Evolutionary conservation across 306 rosid species (phyloP).

Genomic region (Begonia fuchsioides): DNA sequence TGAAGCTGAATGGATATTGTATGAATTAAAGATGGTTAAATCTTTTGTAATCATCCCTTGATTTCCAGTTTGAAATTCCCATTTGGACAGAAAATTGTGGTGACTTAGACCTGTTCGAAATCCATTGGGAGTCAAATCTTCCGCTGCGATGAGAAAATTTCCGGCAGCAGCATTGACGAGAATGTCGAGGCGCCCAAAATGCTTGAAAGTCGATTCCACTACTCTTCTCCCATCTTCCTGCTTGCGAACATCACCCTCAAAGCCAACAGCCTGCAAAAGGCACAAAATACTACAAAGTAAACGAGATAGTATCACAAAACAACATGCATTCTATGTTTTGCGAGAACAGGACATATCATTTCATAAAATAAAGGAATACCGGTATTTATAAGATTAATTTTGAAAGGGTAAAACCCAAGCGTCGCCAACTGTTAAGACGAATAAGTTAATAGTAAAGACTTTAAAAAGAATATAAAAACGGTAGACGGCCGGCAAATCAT

Average conservation of each 20-base stretch:
- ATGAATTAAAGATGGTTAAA: too few relatives aligned
- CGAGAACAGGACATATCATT: neutral
- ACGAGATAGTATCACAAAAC: too few relatives aligned
- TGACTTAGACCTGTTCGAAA: constrained; percentile 62
- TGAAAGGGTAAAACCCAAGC: too few relatives aligned
- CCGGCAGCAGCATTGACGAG: constrained; percentile 93
- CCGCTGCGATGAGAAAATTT: constrained; percentile 64
- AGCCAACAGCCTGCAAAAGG: constrained; percentile 44
- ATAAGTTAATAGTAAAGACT: too few relatives aligned
- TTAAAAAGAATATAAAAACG: too few relatives aligned
- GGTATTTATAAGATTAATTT: too few relatives aligned
- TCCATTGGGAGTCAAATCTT: constrained; percentile 89
- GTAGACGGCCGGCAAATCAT: too few relatives aligned
- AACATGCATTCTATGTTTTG: too few relatives aligned
- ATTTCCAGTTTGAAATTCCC: too few relatives aligned
- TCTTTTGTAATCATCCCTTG: too few relatives aligned
- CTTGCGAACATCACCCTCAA: constrained; percentile 82
- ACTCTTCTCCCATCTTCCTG: constrained; percentile 71
- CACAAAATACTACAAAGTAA: neutral
- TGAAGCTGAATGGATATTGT: too few relatives aligned
- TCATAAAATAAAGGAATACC: neutral
- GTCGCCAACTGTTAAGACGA: too few relatives aligned
- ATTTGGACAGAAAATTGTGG: neutral
- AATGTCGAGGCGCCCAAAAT: constrained; percentile 65
- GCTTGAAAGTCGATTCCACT: constrained; percentile 52